These are phyloP conservation scores for Rubroboletus pulcherrimus DNA, from an alignment of 768 basidiomycete genomes.

Conservation along the genomic window DNA sequence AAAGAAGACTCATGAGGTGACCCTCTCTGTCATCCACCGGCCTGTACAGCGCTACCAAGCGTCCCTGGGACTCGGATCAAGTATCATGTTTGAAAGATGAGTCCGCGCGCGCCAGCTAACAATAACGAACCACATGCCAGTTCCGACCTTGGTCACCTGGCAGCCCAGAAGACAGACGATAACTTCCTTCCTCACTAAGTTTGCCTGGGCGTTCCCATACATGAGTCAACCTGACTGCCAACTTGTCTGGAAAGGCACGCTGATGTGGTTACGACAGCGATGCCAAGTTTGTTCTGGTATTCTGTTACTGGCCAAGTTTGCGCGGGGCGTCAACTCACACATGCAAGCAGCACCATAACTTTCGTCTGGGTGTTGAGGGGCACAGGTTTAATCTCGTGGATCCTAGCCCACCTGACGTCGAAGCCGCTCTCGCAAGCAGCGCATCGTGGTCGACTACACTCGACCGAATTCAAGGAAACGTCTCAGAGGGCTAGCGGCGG, in stretches of 20 bases:
- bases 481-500: too few relatives aligned
- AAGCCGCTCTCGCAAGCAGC: neutral
- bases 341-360: neutral
- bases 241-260: neutral
- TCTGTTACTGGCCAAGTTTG: neutral
- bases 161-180: neutral
- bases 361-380: neutral
- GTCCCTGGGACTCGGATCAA: neutral
- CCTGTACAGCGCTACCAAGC: neutral
- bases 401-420: neutral
- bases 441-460: neutral
- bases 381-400: neutral
- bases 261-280: neutral
- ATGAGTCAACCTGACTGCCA: neutral
- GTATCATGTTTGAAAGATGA: neutral
- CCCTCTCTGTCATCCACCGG: too few relatives aligned
- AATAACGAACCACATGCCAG: neutral
- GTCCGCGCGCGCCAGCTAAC: neutral
- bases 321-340: neutral
- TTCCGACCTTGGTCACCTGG: neutral
- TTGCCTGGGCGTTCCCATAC: neutral
- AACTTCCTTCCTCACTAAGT: neutral
- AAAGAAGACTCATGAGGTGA: too few relatives aligned
- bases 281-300: neutral
- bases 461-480: neutral